Base-by-base conservation (phyloP, 192 early-diverging fungal species). In the Cladochytrium replicatum region DNA sequence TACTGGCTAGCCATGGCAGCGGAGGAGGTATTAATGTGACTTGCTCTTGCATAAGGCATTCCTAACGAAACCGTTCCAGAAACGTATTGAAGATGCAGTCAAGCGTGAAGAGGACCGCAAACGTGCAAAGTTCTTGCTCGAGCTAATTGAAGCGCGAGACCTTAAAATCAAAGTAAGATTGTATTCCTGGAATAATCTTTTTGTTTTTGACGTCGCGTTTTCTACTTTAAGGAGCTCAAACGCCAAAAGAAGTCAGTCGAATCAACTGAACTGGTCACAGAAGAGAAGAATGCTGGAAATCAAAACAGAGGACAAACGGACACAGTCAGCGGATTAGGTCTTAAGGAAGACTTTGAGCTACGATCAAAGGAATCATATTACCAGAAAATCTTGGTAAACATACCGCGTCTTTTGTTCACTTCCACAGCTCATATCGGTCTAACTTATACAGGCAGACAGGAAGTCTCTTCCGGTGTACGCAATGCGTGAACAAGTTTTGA, bases 1-100 rank as follows among this genome's bases (percentile, higher is more conserved):
- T 27, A 81, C 6, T 83, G 81, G 81, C 31, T 77, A 5, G 64
- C 69, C 23, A 61, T 66, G 67, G 67, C 53, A 9, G 58, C 70
- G 9, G 60, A 46, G 6, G 55, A 68, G 21, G 66, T 51, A 19
- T 55, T 58, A 45, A 55, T 50, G n/a, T 39, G 46, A 1, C 32
- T 59, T n/a, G 47, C 61, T 44, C 48, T 45, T 2, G 54, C 64
- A 34, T 46, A 54, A 0, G 29, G 64, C n/a, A 37, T 41, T 11
- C 59, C 72, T 9, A 58, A 65, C 32, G 55, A 58, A 21, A 29
- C 39, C 9, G 19, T 61, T 15, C 23, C 48, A 1, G 57, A 43
- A n/a, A 43, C 6, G 17, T 17, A 29, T 9, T 32, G 27, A 26
- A 24, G 38, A 48, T 22, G 6, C 28, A 8, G 15, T 4, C 50